Conservation (phyloP, 2,329 filamentous ascomycete genomes). For the Alternaria alternata region DNA sequence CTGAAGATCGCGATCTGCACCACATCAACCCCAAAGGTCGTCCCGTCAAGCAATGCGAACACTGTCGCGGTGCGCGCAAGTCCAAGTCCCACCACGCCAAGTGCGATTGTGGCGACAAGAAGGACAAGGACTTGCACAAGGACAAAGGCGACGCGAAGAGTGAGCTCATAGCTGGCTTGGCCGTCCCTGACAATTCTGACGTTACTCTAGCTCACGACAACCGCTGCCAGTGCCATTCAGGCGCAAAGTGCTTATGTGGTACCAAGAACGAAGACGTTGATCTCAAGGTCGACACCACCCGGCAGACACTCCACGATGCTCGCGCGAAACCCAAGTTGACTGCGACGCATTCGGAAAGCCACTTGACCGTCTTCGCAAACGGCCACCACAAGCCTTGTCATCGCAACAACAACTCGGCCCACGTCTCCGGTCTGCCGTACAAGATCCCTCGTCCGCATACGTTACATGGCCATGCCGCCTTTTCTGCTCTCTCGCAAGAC, state of each 20-base stretch:
- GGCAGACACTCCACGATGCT: conserved; percentile 54
- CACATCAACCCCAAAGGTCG: conserved; percentile 98
- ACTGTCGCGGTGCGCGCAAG: conserved; percentile 96
- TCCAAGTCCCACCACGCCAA: conserved; percentile 93
- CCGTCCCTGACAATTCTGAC: conserved; percentile 42
- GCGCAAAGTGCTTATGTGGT: conserved; percentile 67
- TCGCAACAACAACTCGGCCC: conserved; percentile 70
- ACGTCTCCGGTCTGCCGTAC: conserved; percentile 69
- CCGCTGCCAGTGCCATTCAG: conserved; percentile 64
- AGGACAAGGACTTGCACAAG: conserved; percentile 64
- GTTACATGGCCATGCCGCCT: conserved; percentile 44
- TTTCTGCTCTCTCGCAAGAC: conserved; percentile 35
- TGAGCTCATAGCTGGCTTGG: conserved; percentile 47
- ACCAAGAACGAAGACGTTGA: conserved; percentile 64
- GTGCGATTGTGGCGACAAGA: conserved; percentile 96
- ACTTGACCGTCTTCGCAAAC: conserved; percentile 68
- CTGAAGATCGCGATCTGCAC: conserved; percentile 83
- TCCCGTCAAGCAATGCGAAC: conserved; percentile 95
- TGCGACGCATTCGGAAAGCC: conserved; percentile 66
- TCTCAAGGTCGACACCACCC: conserved; percentile 54
- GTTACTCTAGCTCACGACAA: conserved; percentile 47
- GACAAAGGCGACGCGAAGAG: conserved; percentile 54
- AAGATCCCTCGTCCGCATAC: conserved; percentile 62
- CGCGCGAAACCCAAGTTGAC: conserved; percentile 65
- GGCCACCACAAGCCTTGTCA: conserved; percentile 72